These are phyloP conservation scores for Gossypium davidsonii DNA, from an alignment of 441 rosid genomes.

Conservation along the genomic window DNA sequence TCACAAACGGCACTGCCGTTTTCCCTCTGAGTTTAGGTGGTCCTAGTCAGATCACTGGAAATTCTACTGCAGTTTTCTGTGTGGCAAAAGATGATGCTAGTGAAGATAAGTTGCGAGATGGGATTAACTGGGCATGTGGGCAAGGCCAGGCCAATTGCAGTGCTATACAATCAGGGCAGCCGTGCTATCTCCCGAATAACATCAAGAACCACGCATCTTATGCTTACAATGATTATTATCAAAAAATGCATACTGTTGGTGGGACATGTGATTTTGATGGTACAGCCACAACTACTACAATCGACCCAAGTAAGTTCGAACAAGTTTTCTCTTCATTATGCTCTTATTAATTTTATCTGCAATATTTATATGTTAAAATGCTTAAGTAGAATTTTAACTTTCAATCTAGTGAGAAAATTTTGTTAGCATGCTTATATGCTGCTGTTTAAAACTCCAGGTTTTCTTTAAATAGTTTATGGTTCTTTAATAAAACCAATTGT, in stretches of 20 bases:
- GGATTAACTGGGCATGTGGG: conserved; percentile 95
- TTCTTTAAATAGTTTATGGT: neutral
- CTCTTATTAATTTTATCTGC: neutral
- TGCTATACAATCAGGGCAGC: conserved; percentile 55
- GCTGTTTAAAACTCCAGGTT: neutral
- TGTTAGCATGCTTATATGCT: neutral
- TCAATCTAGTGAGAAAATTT: neutral
- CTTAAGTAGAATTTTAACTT: neutral
- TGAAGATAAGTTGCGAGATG: conserved; percentile 50
- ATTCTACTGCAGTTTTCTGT: conserved; percentile 55
- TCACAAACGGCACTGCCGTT: conserved; percentile 62
- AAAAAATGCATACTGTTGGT: conserved; percentile 56
- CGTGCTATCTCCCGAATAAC: conserved; percentile 57
- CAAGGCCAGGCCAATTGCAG: conserved; percentile 75
- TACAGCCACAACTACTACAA: conserved; percentile 51
- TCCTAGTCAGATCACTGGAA: conserved; percentile 27
- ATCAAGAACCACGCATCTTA: conserved; percentile 70
- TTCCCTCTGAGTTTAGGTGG: conserved; percentile 47
- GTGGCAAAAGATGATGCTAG: conserved; percentile 65
- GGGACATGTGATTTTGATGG: conserved; percentile 92
- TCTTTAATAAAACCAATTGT: neutral
- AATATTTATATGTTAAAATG: neutral
- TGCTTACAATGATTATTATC: conserved; percentile 86
- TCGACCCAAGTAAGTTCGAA: conserved; percentile 59
- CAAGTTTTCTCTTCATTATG: neutral